Conservation (phyloP, 169 alveolate species). For the Ichthyophthirius multifiliis region DNA sequence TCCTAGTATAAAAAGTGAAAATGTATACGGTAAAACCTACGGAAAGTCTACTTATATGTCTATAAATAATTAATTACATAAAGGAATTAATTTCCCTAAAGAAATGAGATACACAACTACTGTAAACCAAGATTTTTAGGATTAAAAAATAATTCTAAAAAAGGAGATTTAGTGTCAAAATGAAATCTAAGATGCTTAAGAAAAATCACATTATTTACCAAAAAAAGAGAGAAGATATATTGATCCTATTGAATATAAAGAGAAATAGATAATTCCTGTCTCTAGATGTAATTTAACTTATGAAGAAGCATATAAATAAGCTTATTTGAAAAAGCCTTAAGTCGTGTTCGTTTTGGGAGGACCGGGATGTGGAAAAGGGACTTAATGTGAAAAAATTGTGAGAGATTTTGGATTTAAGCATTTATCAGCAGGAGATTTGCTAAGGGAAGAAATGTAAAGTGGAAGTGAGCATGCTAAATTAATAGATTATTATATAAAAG, state of each 20-base stretch:
- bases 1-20: constrained; percentile 67
- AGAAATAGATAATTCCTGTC: constrained; percentile 5
- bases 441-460: constrained; percentile 42
- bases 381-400: not conserved
- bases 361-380: not conserved
- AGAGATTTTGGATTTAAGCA: constrained; percentile 32
- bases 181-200: not conserved
- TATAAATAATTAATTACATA: constrained; percentile 32
- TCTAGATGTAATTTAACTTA: not conserved
- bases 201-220: not conserved
- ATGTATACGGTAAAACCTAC: constrained; percentile 59
- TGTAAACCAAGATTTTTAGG: constrained; percentile 35
- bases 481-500: constrained; percentile 21
- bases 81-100: constrained; percentile 53
- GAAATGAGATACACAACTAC: constrained; percentile 48
- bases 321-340: not conserved
- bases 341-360: too few species aligned
- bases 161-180: not conserved
- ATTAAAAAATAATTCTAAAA: constrained; percentile 30
- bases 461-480: constrained; percentile 45
- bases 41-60: constrained; percentile 56
- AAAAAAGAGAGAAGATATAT: not conserved
- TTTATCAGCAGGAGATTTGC: constrained; percentile 55
- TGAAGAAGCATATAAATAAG: constrained; percentile 11
- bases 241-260: not conserved